Evolutionary conservation across 2,329 filamentous ascomycete species (phyloP), one percentile per base, ranked within the genome.

Genomic region (Sclerotinia sclerotiorum): DNA sequence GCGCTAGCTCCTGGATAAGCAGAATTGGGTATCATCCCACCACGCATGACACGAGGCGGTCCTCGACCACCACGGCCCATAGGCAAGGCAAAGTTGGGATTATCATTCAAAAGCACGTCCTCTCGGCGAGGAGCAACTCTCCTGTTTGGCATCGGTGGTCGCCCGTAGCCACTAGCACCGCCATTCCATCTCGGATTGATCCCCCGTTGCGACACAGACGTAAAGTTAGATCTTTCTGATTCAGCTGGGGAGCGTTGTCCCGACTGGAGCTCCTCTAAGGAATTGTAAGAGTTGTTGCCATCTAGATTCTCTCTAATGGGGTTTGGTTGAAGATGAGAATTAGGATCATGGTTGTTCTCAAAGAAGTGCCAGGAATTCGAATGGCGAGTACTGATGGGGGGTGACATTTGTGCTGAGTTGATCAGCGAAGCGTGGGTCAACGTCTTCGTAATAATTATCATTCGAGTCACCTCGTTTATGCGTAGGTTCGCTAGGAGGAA

Each of bases 161-260:
- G 72, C 1, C 5, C 32, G 74, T 76, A 73, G 72, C 73, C 76
- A 72, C 62, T 76, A 72, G 65, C 68, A 57, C 70, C 71, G 63
- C 65, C 76, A 71, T 90, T 87, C 94, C 94, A 97, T 70, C 89
- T 88, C 8, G 94, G 94, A 78, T 97, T 97, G 67, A 97, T 82
- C 1, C 91, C 91, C 46, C 94, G 87, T 79, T 97, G 93, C 0
- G 90, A 94, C 57, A 98, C 90, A 15, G 91, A 95, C 1, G 94
- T 97, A 79, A 97, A 97, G 74, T 90, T 91, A 57, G 89, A 94
- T 32, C 87, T 85, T 76, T 97, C 92, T 71, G 90, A 94, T 74
- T 89, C 86, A 42, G 89, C 87, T 44, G 91, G 93, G 74, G 89
- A 94, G 74, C 91, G 86, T 56, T 84, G 82, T 60, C 84, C 85